Evolutionary conservation across 106 monocot species (phyloP).

Genomic region (Posidonia australis): DNA sequence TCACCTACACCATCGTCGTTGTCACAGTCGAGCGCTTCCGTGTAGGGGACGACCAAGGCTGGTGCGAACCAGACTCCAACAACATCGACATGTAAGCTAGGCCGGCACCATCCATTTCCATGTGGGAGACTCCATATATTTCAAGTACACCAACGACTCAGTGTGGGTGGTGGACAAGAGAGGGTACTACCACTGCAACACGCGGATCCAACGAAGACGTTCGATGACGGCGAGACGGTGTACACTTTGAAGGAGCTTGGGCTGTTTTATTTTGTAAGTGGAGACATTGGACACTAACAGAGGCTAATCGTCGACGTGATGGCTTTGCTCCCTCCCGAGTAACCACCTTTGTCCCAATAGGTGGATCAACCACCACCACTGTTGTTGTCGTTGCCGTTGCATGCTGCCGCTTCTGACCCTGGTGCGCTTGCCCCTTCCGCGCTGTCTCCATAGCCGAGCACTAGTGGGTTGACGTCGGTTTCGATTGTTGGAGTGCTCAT

Average conservation of each 20-base stretch:
- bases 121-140: constrained; percentile 22
- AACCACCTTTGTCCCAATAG: not conserved
- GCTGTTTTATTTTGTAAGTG: no score
- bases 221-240: no score
- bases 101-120: constrained; percentile 6
- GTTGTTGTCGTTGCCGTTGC: no score
- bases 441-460: not conserved
- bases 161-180: constrained; percentile 11
- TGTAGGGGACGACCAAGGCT: constrained; percentile 21
- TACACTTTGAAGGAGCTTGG: no score
- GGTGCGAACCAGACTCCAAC: no score
- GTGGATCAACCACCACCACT: not conserved
- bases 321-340: not conserved
- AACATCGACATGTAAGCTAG: constrained; percentile 21
- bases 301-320: no score
- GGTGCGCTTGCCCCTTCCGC: no score
- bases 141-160: constrained; percentile 12
- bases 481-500: no score
- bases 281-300: no score
- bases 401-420: not conserved
- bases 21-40: constrained; percentile 3
- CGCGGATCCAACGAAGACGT: not conserved
- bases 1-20: not conserved
- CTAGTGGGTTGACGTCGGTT: no score
- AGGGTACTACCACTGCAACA: no score